phyloP scores from a whole-genome alignment of 1,139 yeast species.

The Debaryomyces subglobosus region DNA sequence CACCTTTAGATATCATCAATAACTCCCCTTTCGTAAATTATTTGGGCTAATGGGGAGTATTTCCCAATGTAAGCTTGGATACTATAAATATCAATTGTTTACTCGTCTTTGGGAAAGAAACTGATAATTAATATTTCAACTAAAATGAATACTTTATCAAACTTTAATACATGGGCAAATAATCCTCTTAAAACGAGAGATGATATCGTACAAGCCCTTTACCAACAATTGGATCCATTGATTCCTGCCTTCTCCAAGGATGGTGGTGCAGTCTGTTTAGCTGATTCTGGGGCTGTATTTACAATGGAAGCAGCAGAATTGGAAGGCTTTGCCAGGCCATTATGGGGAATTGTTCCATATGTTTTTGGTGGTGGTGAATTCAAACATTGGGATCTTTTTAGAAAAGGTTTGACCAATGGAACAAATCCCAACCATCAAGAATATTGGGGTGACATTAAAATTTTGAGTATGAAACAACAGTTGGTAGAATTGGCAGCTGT shows the following conservation, averaged over 20 bases:
- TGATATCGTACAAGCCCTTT: constrained; percentile 12
- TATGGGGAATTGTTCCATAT: constrained; percentile 31
- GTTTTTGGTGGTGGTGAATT: constrained; percentile 26
- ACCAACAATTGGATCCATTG: constrained; percentile 13
- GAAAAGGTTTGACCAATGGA: constrained; percentile 26
- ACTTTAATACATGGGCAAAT: constrained; percentile 1
- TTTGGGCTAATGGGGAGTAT: neutral
- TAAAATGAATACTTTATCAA: neutral
- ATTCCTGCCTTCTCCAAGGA: constrained; percentile 11
- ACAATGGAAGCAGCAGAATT: constrained; percentile 22
- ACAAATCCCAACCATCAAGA: constrained; percentile 26
- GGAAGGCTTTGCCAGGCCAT: constrained; percentile 29
- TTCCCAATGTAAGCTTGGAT: neutral
- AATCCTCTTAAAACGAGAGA: constrained; percentile 9
- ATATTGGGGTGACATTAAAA: constrained; percentile 26
- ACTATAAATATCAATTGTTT: neutral
- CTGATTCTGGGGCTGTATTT: constrained; percentile 20
- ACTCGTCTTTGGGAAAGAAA: neutral
- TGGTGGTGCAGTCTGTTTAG: constrained; percentile 12
- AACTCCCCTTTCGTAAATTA: neutral
- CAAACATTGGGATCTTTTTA: constrained; percentile 14
- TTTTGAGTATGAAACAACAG: constrained; percentile 19
- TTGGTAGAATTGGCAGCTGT: constrained; percentile 32
- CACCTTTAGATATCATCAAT: neutral
- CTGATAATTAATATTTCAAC: neutral